These are phyloP conservation scores for Artemisia tridentata DNA, from an alignment of 129 eudicot species.

Conservation along the genomic window DNA sequence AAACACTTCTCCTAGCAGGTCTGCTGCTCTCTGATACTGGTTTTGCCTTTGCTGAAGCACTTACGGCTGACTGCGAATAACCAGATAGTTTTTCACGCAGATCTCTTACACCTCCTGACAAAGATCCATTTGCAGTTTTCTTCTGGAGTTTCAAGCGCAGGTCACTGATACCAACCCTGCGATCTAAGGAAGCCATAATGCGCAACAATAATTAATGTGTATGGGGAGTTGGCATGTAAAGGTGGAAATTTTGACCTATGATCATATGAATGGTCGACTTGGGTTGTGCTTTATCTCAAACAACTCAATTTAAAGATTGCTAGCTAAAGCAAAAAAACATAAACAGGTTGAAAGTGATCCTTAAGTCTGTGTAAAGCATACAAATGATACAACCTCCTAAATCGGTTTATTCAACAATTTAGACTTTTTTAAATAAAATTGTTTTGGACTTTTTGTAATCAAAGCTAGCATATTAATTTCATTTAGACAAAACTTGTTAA, in stretches of 20 bases:
- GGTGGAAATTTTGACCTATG: too few species aligned
- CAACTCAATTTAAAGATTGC: too few species aligned
- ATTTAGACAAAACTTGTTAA: not conserved
- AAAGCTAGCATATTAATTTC: too few species aligned
- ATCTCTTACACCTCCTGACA: slow-evolving; percentile 48
- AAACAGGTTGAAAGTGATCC: not conserved
- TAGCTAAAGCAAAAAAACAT: not conserved
- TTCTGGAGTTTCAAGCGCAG: slow-evolving; percentile 94
- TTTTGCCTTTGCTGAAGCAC: slow-evolving; percentile 59
- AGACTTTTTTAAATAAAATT: too few species aligned
- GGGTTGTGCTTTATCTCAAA: not conserved
- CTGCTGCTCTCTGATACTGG: slow-evolving; percentile 45
- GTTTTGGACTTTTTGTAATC: too few species aligned
- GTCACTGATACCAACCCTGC: slow-evolving; percentile 63
- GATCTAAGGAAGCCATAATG: slow-evolving; percentile 39
- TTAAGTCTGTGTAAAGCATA: too few species aligned
- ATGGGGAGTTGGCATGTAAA: not conserved
- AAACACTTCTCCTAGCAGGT: slow-evolving; percentile 58
- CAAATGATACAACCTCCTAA: too few species aligned
- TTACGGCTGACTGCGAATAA: slow-evolving; percentile 41
- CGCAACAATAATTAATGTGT: not conserved
- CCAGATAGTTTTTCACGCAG: slow-evolving; percentile 94
- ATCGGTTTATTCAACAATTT: too few species aligned
- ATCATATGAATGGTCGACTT: too few species aligned
- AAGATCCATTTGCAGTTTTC: slow-evolving; percentile 59